These are phyloP conservation scores for Fusarium fracticaudum DNA, from an alignment of 2,329 filamentous ascomycete species.

Conservation along the genomic window DNA sequence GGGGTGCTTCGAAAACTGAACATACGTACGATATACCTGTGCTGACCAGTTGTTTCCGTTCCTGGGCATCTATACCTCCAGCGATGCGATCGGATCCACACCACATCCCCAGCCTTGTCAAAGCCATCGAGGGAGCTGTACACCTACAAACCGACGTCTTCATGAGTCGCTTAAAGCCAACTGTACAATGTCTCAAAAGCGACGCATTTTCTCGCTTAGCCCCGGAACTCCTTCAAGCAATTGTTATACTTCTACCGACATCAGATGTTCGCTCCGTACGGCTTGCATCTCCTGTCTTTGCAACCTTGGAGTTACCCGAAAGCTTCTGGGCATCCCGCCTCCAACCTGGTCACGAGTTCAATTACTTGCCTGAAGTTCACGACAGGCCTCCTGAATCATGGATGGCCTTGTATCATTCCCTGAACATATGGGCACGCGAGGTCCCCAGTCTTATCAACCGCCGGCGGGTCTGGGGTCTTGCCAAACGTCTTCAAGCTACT, in stretches of 20 bases:
- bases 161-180: not conserved
- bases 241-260: not conserved
- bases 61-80: not conserved
- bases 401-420: not conserved
- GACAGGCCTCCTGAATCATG: constrained; percentile 1
- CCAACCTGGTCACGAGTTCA: constrained; percentile 11
- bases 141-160: not conserved
- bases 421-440: not conserved
- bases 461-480: constrained; percentile 5
- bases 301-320: not conserved
- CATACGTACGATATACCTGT: not conserved
- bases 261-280: constrained; percentile 10
- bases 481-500: not conserved
- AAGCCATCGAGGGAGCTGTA: not conserved
- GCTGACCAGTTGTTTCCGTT: not conserved
- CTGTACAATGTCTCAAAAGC: not conserved
- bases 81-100: not conserved
- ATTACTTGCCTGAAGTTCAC: constrained; percentile 1
- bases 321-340: constrained; percentile 30
- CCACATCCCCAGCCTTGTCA: fast-evolving
- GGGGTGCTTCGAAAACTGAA: not conserved
- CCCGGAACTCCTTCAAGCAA: constrained; percentile 13
- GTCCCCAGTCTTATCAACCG: constrained; percentile 14
- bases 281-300: constrained; percentile 18
- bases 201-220: constrained; percentile 9